Base-by-base conservation (phyloP, 1,284 basidiomycete species). In the Entoloma clypeatum region DNA sequence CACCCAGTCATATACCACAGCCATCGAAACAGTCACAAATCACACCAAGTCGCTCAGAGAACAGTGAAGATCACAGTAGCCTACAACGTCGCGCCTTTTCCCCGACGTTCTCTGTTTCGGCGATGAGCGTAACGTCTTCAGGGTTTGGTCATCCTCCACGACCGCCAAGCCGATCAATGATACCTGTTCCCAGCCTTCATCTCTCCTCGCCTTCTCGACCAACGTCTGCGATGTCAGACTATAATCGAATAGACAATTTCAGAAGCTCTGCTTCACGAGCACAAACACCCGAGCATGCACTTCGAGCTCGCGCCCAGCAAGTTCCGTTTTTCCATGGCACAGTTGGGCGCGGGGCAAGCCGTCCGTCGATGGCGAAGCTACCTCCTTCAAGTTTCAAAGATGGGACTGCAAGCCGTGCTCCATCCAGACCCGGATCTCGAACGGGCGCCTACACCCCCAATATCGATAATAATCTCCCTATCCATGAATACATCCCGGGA, bases 341-440 rank as follows among this genome's bases (percentile, higher is more conserved):
- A 7, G 51, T 56, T 24, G 59, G 54, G 14, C 65, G 64, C 38
- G 54, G 60, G 44, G 59, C 65, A n/a, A 64, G 61, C 5, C 71
- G 76, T 44, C 62, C 69, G 5, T 67, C 70, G 9, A 24, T 58
- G 14, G 55, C 48, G 25, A 79, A 71, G 52, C 60, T 74, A 10
- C 86, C 86, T 3, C 86, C 86, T 0, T 88, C 86, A 16, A 87
- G 84, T 60, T 89, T 81, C 68, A 72, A 75, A 26, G 83, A 86
- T 45, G 68, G 65, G 5, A 59, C 67, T 5, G 55, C 52, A 16
- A 75, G 75, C 27, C 75, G 78, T 29, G 68, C 73, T 4, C 70
- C 81, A 14, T 83, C 81, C 10, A 71, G 86, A 24, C 71, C 86
- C n/a, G 65, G 71, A 5, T 87, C 85, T 7, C 78, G 85, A 2